Evolutionary conservation across 2,329 filamentous ascomycete species (phyloP).

Genomic region (Hymenoscyphus repandus): DNA sequence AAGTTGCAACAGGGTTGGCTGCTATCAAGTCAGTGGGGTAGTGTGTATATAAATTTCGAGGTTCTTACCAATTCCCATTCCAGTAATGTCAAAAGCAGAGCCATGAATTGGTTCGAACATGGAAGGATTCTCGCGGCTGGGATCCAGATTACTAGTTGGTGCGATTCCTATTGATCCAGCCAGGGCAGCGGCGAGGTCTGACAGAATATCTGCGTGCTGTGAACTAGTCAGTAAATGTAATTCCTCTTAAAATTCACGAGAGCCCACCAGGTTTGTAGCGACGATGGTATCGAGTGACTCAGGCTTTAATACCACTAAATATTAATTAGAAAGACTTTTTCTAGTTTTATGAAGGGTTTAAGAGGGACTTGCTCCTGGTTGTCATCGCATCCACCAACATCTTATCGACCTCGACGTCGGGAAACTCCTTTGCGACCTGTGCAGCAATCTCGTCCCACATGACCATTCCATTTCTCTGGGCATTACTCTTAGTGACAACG

Average conservation of each 20-base stretch:
- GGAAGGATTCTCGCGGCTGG: constrained; percentile 45
- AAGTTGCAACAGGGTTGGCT: constrained; percentile 52
- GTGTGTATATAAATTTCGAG: neutral
- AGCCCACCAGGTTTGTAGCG: constrained; percentile 48
- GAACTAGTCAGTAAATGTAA: neutral
- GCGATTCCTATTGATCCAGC: constrained; percentile 69
- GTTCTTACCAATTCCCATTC: constrained; percentile 40
- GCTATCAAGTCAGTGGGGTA: neutral
- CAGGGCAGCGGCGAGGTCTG: constrained; percentile 64
- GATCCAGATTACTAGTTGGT: constrained; percentile 64
- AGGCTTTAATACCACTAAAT: constrained; percentile 57
- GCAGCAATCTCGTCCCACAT: constrained; percentile 56
- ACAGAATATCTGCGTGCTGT: constrained; percentile 58
- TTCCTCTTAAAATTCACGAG: neutral
- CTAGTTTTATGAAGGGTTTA: too few relatives aligned
- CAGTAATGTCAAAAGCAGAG: constrained; percentile 53
- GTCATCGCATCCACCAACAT: constrained; percentile 32
- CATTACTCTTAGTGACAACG: constrained; percentile 63
- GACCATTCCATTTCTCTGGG: constrained; percentile 57
- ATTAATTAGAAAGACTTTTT: too few relatives aligned
- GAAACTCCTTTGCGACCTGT: constrained; percentile 51
- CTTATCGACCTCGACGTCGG: constrained; percentile 56
- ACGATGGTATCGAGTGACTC: constrained; percentile 56
- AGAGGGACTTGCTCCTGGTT: too few relatives aligned
- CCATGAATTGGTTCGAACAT: constrained; percentile 61